These are phyloP conservation scores for Mucor circinelloides DNA, from an alignment of 371 early-diverging fungal species.

Conservation along the genomic window DNA sequence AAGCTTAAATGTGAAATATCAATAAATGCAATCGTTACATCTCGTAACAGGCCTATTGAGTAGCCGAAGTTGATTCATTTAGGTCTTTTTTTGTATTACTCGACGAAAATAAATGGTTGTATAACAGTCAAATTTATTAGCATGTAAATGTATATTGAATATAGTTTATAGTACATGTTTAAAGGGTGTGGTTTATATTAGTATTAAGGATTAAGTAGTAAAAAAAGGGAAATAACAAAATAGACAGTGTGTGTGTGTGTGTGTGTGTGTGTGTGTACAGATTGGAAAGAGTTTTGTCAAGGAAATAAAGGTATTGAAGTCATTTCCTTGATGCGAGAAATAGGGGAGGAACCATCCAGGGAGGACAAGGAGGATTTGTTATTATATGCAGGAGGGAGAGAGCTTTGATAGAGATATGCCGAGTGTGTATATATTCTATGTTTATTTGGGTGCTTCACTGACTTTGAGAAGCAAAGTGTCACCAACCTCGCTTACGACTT, in stretches of 20 bases:
- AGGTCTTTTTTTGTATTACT: neutral
- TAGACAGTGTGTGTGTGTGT: neutral
- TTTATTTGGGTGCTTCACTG: conserved; percentile 11
- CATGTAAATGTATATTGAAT: neutral
- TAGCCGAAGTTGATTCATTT: neutral
- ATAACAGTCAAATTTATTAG: neutral
- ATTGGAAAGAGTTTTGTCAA: neutral
- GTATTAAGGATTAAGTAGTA: conserved; percentile 1
- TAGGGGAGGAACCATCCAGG: neutral
- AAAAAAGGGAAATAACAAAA: neutral
- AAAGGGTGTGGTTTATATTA: neutral
- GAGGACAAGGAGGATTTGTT: neutral
- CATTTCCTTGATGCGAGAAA: neutral
- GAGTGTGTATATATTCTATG: neutral
- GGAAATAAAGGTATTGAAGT: neutral
- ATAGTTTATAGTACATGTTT: neutral
- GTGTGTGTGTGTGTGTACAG: neutral
- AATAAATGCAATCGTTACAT: neutral
- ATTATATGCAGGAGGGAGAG: neutral
- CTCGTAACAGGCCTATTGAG: neutral
- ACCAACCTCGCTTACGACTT: conserved; percentile 67
- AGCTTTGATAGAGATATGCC: neutral
- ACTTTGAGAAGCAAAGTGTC: conserved; percentile 61
- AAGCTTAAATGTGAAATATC: neutral
- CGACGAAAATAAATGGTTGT: neutral